A percentile compares a stretch with the other conserved stretches of the same genome.
These are phyloP conservation scores for Paecilomyces fulvus DNA, from an alignment of 2,329 filamentous ascomycete species.

Conservation along the genomic window DNA sequence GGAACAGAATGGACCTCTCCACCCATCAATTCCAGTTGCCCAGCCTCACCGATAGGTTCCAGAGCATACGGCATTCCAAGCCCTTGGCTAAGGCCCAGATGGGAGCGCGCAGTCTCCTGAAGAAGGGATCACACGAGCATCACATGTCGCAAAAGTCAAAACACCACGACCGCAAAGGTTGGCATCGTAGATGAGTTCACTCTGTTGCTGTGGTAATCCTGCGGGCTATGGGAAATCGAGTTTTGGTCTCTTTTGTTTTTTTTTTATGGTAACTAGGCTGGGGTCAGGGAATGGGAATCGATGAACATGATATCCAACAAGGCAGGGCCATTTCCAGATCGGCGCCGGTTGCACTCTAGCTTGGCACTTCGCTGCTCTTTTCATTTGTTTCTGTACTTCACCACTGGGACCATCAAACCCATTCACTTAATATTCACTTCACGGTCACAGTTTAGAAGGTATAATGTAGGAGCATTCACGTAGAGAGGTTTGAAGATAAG, in stretches of 20 bases:
- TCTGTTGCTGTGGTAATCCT: not conserved
- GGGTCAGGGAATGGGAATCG: not conserved
- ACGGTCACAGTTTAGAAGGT: not conserved
- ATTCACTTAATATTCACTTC: not conserved
- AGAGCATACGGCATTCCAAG: constrained; percentile 18
- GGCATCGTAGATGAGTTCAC: not conserved
- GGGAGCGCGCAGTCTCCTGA: constrained; percentile 22
- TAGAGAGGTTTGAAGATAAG: not conserved
- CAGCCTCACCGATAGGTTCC: constrained; percentile 19
- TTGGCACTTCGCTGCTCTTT: not conserved
- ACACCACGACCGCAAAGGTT: not conserved
- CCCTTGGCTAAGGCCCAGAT: constrained; percentile 27
- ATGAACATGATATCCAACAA: not conserved
- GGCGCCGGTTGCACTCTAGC: not conserved
- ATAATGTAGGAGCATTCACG: not conserved
- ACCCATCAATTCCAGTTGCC: constrained; percentile 15
- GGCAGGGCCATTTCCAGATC: not conserved
- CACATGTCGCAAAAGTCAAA: constrained; percentile 3
- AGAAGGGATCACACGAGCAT: constrained; percentile 10
- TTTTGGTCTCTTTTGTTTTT: constrained; percentile 1
- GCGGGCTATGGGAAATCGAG: not conserved
- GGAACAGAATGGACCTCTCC: constrained; percentile 18
- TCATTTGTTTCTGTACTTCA: not conserved
- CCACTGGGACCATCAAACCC: not conserved
- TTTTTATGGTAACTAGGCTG: not conserved